These are phyloP conservation scores for Neolentinus lepideus DNA, from an alignment of 1,284 basidiomycete genomes.

Conservation along the genomic window DNA sequence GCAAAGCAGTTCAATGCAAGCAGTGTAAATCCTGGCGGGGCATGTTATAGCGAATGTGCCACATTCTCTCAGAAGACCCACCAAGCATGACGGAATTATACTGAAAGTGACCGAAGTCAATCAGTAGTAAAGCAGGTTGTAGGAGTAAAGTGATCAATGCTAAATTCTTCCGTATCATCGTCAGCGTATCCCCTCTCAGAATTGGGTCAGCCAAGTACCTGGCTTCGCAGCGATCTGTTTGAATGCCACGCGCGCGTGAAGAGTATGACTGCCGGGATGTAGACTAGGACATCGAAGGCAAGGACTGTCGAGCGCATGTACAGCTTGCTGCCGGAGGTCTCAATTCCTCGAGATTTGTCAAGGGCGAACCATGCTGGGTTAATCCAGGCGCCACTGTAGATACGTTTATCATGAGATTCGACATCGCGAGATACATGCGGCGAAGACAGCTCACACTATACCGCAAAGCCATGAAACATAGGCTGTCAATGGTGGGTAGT, in stretches of 20 bases:
- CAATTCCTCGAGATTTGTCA: conserved; percentile 71
- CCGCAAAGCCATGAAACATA: conserved; percentile 82
- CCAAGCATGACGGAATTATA: conserved; percentile 90
- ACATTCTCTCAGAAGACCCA: conserved; percentile 20
- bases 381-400: conserved; percentile 55
- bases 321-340: conserved; percentile 56
- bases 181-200: conserved; percentile 1
- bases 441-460: conserved; percentile 39
- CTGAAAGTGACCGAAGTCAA: conserved; percentile 93
- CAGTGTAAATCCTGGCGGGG: conserved; percentile 55
- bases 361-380: conserved; percentile 72
- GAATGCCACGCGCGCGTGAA: conserved; percentile 60
- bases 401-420: conserved; percentile 8
- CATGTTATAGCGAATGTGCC: not conserved
- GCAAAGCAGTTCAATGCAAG: conserved; percentile 68
- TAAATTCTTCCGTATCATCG: conserved; percentile 41
- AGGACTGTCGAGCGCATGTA: conserved; percentile 83
- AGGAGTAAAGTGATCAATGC: conserved; percentile 71
- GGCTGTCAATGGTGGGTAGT: conserved; percentile 90
- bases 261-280: conserved; percentile 65
- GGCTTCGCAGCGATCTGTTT: conserved; percentile 61
- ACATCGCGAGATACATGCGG: conserved; percentile 8
- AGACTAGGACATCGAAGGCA: conserved; percentile 62
- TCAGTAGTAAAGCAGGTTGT: conserved; percentile 77
- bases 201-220: conserved; percentile 34